phyloP scores from a whole-genome alignment of 2,329 filamentous ascomycete genomes.

The Pleochaeta shiraiana region DNA sequence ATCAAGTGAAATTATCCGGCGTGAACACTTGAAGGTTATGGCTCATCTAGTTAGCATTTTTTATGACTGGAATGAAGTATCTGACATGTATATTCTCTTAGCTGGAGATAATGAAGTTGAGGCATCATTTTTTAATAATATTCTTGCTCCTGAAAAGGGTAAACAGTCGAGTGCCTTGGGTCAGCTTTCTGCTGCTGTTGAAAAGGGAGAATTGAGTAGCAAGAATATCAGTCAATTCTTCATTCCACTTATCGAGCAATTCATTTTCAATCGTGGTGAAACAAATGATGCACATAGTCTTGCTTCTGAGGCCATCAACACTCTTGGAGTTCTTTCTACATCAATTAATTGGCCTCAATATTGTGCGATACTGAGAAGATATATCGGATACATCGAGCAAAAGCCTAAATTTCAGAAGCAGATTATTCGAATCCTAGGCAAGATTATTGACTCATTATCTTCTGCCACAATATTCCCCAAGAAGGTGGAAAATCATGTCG shows the following conservation, averaged over 20 bases:
- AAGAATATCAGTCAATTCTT: slow-evolving; percentile 72
- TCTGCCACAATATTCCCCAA: slow-evolving; percentile 22
- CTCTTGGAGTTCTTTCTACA: slow-evolving; percentile 51
- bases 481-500: background rate
- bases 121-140: slow-evolving; percentile 77
- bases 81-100: slow-evolving; percentile 52
- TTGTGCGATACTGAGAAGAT: slow-evolving; percentile 62
- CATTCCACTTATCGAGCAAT: slow-evolving; percentile 81
- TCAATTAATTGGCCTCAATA: slow-evolving; percentile 84
- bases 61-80: slow-evolving; percentile 44
- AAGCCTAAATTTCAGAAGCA: slow-evolving; percentile 73
- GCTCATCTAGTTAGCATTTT: slow-evolving; percentile 55
- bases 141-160: slow-evolving; percentile 74
- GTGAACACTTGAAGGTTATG: slow-evolving; percentile 62
- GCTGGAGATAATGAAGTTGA: slow-evolving; percentile 32
- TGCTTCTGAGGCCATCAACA: slow-evolving; percentile 64
- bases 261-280: slow-evolving; percentile 64
- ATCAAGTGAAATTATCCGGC: slow-evolving; percentile 59
- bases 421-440: slow-evolving; percentile 60
- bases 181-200: slow-evolving; percentile 47
- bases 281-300: slow-evolving; percentile 61
- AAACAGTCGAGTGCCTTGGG: slow-evolving; percentile 68
- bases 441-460: slow-evolving; percentile 56
- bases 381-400: slow-evolving; percentile 58
- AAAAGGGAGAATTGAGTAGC: slow-evolving; percentile 41